Evolutionary conservation across 768 basidiomycete genomes (phyloP).

Genomic region (Boletus rufocinnamomeus): DNA sequence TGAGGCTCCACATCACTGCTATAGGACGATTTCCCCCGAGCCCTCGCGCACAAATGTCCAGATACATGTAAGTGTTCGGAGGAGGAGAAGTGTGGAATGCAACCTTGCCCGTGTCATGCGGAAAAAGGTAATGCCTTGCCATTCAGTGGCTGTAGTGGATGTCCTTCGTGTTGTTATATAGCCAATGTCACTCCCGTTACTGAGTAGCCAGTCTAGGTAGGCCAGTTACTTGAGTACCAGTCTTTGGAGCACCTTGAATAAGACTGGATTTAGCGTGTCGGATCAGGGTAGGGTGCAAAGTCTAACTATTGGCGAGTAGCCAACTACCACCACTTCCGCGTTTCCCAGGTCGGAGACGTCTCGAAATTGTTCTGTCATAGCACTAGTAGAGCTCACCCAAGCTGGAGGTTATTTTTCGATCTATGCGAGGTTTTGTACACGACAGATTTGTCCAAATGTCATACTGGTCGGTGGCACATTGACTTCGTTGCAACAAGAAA

Average conservation of each 20-base stretch:
- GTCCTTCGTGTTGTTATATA: no score
- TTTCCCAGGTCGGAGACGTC: neutral
- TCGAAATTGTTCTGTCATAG: no score
- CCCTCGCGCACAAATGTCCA: neutral
- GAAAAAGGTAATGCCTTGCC: neutral
- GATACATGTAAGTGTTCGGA: neutral
- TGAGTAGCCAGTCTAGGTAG: no score
- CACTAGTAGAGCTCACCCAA: neutral
- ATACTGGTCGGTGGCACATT: neutral
- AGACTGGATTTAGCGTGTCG: neutral
- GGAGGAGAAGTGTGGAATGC: rapidly evolving
- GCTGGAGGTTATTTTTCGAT: neutral
- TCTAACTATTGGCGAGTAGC: neutral
- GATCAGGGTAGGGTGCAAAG: neutral
- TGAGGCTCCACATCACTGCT: neutral
- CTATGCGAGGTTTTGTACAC: neutral
- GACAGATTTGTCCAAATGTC: neutral
- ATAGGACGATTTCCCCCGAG: neutral
- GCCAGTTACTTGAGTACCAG: no score
- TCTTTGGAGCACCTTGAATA: no score
- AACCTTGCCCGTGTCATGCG: neutral
- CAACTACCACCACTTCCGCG: neutral
- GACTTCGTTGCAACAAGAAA: neutral
- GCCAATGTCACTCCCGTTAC: no score
- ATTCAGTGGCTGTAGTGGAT: conserved; percentile 2